A percentile compares a stretch with the other conserved stretches of the same genome.
Conservation (phyloP, 148 eudicot species). For the Hydrangea macrophylla region DNA sequence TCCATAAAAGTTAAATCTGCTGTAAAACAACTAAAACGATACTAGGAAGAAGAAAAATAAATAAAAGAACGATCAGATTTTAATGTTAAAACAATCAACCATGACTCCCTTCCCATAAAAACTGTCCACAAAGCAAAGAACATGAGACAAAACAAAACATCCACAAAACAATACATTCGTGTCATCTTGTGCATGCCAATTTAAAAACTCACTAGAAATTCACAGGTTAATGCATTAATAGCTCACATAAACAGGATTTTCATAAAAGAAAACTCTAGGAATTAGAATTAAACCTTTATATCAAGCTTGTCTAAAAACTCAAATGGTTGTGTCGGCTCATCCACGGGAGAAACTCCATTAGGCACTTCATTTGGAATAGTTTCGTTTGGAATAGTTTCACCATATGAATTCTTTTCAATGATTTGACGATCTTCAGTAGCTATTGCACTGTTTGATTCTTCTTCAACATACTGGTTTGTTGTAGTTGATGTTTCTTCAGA, state of each 20-base stretch:
- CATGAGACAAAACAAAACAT: background rate
- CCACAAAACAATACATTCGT: background rate
- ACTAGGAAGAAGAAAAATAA: too few relatives aligned
- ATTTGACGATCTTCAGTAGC: constrained; percentile 25
- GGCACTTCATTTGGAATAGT: constrained; percentile 12
- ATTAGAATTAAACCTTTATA: constrained; percentile 40
- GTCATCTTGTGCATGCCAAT: too few relatives aligned
- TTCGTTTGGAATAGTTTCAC: too few relatives aligned
- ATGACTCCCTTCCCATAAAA: too few relatives aligned
- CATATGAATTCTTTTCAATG: constrained; percentile 21
- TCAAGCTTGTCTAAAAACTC: constrained; percentile 43
- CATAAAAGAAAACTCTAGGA: background rate
- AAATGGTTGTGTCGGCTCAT: constrained; percentile 26
- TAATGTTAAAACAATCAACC: too few relatives aligned
- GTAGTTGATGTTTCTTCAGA: constrained; percentile 45
- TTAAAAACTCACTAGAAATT: too few relatives aligned
- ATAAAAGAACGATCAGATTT: too few relatives aligned
- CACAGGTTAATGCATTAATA: too few relatives aligned
- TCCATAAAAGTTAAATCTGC: background rate
- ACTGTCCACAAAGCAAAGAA: too few relatives aligned
- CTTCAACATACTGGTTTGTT: constrained; percentile 23
- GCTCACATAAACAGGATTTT: too few relatives aligned
- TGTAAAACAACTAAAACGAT: background rate
- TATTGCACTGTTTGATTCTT: constrained; percentile 22
- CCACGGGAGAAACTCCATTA: constrained; percentile 24